Percentiles rank a stretch among this genome's conserved stretches.
These are phyloP conservation scores for Pelargonium cotyledonis DNA, from an alignment of 441 rosid species.

Conservation along the genomic window DNA sequence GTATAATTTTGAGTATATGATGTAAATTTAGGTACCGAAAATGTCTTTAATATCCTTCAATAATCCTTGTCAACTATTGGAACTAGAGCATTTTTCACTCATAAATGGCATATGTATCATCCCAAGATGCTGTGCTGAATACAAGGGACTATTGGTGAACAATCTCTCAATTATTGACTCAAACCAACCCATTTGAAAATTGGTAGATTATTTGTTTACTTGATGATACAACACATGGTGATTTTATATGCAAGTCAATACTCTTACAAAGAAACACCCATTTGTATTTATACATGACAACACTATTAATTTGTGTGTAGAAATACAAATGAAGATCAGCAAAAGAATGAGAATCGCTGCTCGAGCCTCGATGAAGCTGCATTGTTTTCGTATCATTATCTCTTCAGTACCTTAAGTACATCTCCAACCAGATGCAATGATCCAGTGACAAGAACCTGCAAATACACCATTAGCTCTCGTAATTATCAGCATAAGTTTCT, in stretches of 20 bases:
- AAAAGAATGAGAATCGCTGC: background rate
- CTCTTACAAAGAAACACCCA: background rate
- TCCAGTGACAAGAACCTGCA: conserved; percentile 85
- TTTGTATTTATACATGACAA: background rate
- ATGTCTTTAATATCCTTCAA: too few relatives aligned
- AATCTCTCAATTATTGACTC: too few relatives aligned
- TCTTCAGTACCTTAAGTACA: conserved; percentile 55
- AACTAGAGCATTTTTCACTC: too few relatives aligned
- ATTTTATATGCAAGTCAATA: background rate
- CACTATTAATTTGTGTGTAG: background rate
- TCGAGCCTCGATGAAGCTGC: background rate
- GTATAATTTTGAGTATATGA: too few relatives aligned
- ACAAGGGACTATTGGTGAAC: too few relatives aligned
- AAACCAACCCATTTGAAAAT: too few relatives aligned
- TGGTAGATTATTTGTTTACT: background rate
- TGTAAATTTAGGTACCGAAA: too few relatives aligned
- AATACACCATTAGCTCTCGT: background rate
- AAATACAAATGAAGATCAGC: background rate
- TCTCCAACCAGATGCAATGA: conserved; percentile 86
- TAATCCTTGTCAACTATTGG: too few relatives aligned
- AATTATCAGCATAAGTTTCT: too few relatives aligned
- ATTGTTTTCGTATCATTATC: conserved; percentile 12
- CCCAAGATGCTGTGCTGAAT: too few relatives aligned
- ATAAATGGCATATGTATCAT: too few relatives aligned
- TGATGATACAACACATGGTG: background rate